Base-by-base conservation (phyloP, 352 stramenopile genomes). In the Phytophthora citrophthora region DNA sequence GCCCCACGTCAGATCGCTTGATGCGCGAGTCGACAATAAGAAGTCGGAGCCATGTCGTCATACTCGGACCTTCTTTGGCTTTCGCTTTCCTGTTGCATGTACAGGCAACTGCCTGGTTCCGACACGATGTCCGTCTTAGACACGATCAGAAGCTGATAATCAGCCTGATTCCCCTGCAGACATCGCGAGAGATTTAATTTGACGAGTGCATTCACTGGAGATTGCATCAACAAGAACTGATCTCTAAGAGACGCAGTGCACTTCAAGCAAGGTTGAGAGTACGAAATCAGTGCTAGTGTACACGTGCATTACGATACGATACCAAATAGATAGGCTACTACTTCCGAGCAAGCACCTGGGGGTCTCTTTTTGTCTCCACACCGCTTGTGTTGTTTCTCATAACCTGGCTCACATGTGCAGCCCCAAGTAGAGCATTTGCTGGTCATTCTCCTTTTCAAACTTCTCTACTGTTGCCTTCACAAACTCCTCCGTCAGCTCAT, bases 401-500 rank as follows among this genome's bases (percentile, higher is more conserved):
- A 26, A 13, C 20, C 20, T 38, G n/a, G n/a, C 38, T 61, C 52
- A 85, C 54, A 81, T 73, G 51, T 79, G 71, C 45, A 88, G n/a
- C 20, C 79, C 79, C 50, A 86, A 47, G 49, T 88, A 88, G 45
- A 76, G 74, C 54, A 86, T 52, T 45, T 83, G 57, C 54, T 70
- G 57, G 3, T 61, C 43, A 48, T 77, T 54, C 13, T 70, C 61
- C 61, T 79, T 72, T 52, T 88, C 79, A 40, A 83, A 86, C 32
- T 70, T 64, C 54, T 82, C 54, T 40, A 88, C 64, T 26, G 71
- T 74, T 1, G 26, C 40, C 50, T 82, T 78, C 26, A 88, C 76
- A 54, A 64, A 70, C 8, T 66, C 57, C 41, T 88, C 79, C 5
- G 76, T 79, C 4, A 88, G 68, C 26, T 79, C 61, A 12, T 26